Conservation (phyloP, 345 rosid species). For the Angophora floribunda region DNA sequence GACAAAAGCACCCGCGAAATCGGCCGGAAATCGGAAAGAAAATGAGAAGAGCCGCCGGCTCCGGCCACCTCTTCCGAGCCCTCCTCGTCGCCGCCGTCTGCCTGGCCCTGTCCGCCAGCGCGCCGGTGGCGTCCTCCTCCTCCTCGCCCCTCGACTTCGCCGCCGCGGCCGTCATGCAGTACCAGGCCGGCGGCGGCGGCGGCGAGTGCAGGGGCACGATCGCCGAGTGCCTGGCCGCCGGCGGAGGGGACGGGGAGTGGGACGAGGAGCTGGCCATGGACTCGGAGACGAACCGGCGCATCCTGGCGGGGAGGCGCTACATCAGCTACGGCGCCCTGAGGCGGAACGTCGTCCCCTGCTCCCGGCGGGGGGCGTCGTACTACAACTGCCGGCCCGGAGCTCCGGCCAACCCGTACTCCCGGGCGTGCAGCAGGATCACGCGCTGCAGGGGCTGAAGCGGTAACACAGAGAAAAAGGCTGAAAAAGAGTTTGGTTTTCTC, state of each 20-base stretch:
- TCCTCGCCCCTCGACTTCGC: slow-evolving; percentile 23
- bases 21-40: background rate
- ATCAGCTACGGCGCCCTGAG: slow-evolving; percentile 91
- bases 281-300: slow-evolving; percentile 75
- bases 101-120: slow-evolving; percentile 35
- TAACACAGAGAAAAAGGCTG: background rate
- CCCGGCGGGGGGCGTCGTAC: slow-evolving; percentile 85
- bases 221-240: slow-evolving; percentile 44
- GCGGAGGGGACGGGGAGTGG: background rate
- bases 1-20: background rate
- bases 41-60: background rate
- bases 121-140: background rate
- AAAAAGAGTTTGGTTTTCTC: background rate
- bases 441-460: slow-evolving; percentile 55
- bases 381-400: slow-evolving; percentile 73
- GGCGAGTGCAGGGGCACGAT: slow-evolving; percentile 59
- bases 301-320: slow-evolving; percentile 47
- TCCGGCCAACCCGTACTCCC: slow-evolving; percentile 74
- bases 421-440: slow-evolving; percentile 74
- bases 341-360: slow-evolving; percentile 78
- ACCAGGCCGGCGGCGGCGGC: background rate
- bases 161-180: slow-evolving; percentile 13
- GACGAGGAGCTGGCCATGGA: slow-evolving; percentile 53
- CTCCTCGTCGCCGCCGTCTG: background rate
- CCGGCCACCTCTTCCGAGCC: background rate